Base-by-base conservation (phyloP, 192 early-diverging fungal genomes). In the Borealophlyctis nickersoniae region DNA sequence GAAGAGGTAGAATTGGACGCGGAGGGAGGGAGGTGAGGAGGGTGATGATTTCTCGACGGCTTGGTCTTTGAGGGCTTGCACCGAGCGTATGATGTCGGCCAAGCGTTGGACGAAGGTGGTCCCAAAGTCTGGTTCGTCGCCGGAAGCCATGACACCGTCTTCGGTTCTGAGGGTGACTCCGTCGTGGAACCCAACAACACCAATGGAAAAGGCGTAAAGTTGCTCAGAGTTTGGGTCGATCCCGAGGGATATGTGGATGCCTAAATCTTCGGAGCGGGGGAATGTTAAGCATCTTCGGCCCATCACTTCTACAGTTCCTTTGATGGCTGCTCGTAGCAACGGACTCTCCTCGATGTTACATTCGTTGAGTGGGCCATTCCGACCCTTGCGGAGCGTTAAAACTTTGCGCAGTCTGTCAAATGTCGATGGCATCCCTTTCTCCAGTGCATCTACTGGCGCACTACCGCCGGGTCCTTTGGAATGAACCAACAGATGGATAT, bases 1-100 rank as follows among this genome's bases (percentile, higher is more conserved):
- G 56, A 66, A 69, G 35, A 70, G 59, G 54, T 70, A 74, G 52
- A 76, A 76, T 50, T 76, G 75, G 19, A 70, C 72, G 31, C 55
- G 45, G 5, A 62, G 39, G n/a, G 26, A 9, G n/a, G n/a, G n/a
- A n/a, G n/a, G n/a, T n/a, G n/a, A n/a, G n/a, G n/a, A n/a, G n/a
- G n/a, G n/a, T n/a, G n/a, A n/a, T n/a, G n/a, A n/a, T n/a, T n/a
- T n/a, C 26, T 34, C 57, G 23, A 31, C 63, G 9, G n/a, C 27
- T 1, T 1, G 19, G n/a, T 62, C 49, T 24, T 68, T 68, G 7
- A 13, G 0, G 35, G 5, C 65, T 16, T 39, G 14, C 13, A 69
- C 28, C 7, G 4, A 9, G 14, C 34, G 51, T 1, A 60, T 50
- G 5, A 59, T 13, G 3, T 7, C 30, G 14, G 57, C 60, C n/a